These are phyloP conservation scores for Cornus controversa DNA, from an alignment of 148 eudicot genomes.

Conservation along the genomic window DNA sequence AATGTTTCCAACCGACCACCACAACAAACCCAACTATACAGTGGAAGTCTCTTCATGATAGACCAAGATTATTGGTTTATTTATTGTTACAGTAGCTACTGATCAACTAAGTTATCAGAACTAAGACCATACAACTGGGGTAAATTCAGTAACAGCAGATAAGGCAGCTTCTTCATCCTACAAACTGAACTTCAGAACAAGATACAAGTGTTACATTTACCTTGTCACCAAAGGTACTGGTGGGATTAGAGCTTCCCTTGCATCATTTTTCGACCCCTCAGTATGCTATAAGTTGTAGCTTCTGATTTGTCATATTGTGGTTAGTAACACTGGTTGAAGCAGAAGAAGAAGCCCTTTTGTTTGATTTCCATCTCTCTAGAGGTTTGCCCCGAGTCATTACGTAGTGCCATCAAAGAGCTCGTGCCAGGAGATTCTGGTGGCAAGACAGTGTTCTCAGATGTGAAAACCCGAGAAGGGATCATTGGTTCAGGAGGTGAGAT, in stretches of 20 bases:
- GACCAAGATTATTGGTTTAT: too few relatives aligned
- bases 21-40: not conserved
- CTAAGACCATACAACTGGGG: constrained; percentile 1
- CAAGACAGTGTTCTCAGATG: constrained; percentile 62
- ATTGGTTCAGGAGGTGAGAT: constrained; percentile 58
- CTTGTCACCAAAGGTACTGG: too few relatives aligned
- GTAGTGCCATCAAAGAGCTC: constrained; percentile 69
- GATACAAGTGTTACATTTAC: not conserved
- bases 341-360: constrained; percentile 62
- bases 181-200: not conserved
- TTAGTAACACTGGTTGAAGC: constrained; percentile 58
- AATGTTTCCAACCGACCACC: too few relatives aligned
- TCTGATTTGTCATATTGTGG: too few relatives aligned
- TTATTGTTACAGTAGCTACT: too few relatives aligned
- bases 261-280: not conserved
- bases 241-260: constrained; percentile 2
- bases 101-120: not conserved
- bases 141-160: not conserved
- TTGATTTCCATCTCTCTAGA: constrained; percentile 59
- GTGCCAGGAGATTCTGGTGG: constrained; percentile 98
- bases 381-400: constrained; percentile 58
- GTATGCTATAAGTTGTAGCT: not conserved
- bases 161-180: constrained; percentile 16
- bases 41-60: constrained; percentile 4
- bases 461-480: constrained; percentile 61